phyloP scores from a whole-genome alignment of 441 rosid genomes.

The Melastoma candidum region DNA sequence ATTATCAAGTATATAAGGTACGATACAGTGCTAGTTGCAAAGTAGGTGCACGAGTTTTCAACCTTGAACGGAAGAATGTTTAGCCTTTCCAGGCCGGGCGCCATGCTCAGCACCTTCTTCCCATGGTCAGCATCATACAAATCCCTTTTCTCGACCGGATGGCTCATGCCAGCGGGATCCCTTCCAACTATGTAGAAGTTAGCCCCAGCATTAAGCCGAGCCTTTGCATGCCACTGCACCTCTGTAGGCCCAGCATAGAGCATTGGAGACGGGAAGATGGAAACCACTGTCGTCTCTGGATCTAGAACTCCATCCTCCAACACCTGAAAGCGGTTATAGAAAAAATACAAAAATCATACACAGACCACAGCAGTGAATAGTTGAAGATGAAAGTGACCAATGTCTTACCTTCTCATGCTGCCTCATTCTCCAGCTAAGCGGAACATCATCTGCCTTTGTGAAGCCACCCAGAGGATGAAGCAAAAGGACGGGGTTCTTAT shows the following conservation, averaged over 20 bases:
- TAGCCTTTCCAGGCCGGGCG: constrained; percentile 86
- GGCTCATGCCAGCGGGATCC: constrained; percentile 98
- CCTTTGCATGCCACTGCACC: constrained; percentile 99
- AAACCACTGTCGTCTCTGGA: constrained; percentile 92
- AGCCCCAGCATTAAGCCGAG: constrained; percentile 95
- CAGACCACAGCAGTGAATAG: no score
- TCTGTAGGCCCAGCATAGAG: constrained; percentile 98
- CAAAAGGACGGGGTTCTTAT: constrained; percentile 79
- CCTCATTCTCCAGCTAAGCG: constrained; percentile 85
- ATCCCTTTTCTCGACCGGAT: constrained; percentile 87
- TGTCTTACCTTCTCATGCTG: constrained; percentile 80
- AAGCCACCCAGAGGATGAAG: constrained; percentile 95
- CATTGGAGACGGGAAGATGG: constrained; percentile 97
- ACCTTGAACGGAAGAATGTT: constrained; percentile 95
- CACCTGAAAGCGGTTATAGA: constrained; percentile 36
- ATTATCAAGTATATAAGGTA: no score
- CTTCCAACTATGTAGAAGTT: constrained; percentile 95
- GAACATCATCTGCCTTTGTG: constrained; percentile 97
- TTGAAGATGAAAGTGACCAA: no score
- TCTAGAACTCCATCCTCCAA: constrained; percentile 93
- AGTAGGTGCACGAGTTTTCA: constrained; percentile 3
- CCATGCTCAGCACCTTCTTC: constrained; percentile 90
- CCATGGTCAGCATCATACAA: constrained; percentile 95
- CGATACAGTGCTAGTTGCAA: no score
- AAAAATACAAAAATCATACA: neutral